Percentiles rank a stretch among this genome's conserved stretches.
Conservation (phyloP, 1,139 yeast genomes). For the Blastobotrys persicus region DNA sequence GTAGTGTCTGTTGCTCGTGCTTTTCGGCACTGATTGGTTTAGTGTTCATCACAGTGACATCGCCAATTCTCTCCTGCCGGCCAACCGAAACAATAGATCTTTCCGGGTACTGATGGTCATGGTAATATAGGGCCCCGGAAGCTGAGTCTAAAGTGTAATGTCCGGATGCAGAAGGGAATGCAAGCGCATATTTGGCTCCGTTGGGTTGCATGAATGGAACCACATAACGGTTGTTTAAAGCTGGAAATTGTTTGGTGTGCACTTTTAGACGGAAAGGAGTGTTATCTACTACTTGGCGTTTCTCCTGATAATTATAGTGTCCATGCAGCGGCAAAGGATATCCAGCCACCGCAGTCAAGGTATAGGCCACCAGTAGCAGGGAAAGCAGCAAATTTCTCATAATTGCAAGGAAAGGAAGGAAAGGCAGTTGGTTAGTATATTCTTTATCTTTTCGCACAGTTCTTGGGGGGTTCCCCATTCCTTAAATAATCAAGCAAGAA, state of each 20-base stretch:
- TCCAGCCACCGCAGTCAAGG: too few species aligned
- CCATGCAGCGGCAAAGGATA: too few species aligned
- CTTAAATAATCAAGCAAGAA: too few species aligned
- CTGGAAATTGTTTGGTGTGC: not conserved
- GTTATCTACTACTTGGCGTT: not conserved
- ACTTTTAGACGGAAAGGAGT: conserved; percentile 1
- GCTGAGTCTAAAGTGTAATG: conserved; percentile 2
- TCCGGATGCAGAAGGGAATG: conserved; percentile 4
- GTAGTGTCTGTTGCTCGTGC: not conserved
- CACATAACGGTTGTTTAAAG: not conserved
- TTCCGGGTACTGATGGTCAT: conserved; percentile 5
- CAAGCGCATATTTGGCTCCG: conserved; percentile 1
- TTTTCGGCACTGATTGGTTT: not conserved
- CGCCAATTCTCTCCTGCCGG: not conserved
- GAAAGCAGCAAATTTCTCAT: too few species aligned
- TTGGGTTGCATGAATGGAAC: conserved; percentile 3
- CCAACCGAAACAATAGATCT: not conserved
- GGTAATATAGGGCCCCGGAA: conserved; percentile 1
- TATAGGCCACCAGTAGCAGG: too few species aligned
- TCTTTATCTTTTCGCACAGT: too few species aligned
- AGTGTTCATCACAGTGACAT: conserved; percentile 2
- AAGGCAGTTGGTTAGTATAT: too few species aligned
- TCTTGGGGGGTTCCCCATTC: too few species aligned
- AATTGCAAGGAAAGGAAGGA: too few species aligned
- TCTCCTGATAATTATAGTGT: too few species aligned